Percentiles rank a stretch among this genome's conserved stretches.
Evolutionary conservation across 1,139 yeast genomes (phyloP).

Genomic region (Yamadazyma blattariae): DNA sequence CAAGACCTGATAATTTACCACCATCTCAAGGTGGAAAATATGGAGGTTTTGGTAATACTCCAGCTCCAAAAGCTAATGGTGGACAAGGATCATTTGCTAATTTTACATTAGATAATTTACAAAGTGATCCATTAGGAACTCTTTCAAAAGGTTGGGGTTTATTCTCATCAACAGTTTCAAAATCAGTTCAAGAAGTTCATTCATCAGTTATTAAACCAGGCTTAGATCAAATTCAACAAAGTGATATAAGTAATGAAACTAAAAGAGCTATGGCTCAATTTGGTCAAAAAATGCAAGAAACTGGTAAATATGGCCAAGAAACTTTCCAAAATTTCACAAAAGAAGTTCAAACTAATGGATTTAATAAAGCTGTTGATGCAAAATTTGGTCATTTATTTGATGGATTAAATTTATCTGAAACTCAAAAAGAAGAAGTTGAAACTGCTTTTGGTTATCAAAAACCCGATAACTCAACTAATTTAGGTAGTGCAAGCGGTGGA

Average conservation of each 20-base stretch:
- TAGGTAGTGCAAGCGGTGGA: slow-evolving; percentile 52
- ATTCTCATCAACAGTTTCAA: slow-evolving; percentile 77
- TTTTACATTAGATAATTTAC: slow-evolving; percentile 72
- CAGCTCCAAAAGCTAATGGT: slow-evolving; percentile 37
- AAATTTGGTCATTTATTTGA: slow-evolving; percentile 53
- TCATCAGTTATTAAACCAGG: slow-evolving; percentile 89
- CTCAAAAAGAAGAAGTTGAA: slow-evolving; percentile 33
- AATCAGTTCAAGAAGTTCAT: slow-evolving; percentile 81
- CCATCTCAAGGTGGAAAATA: slow-evolving; percentile 95
- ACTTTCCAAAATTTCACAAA: slow-evolving; percentile 64
- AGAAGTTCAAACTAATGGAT: slow-evolving; percentile 34
- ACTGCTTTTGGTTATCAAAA: slow-evolving; percentile 70
- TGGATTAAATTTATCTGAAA: slow-evolving; percentile 30
- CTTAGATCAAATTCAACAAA: slow-evolving; percentile 73
- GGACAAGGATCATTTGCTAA: slow-evolving; percentile 46
- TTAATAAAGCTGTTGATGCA: slow-evolving; percentile 41
- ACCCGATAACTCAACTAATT: slow-evolving; percentile 58
- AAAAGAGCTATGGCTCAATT: slow-evolving; percentile 91
- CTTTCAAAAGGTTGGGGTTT: slow-evolving; percentile 92
- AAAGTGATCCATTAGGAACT: slow-evolving; percentile 85
- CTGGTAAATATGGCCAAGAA: slow-evolving; percentile 69
- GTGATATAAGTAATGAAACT: slow-evolving; percentile 79
- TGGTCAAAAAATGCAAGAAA: slow-evolving; percentile 90
- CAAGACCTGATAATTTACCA: slow-evolving; percentile 75
- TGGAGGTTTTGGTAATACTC: slow-evolving; percentile 86